These are phyloP conservation scores for Grammothele lineata DNA, from an alignment of 768 basidiomycete species.

Conservation along the genomic window DNA sequence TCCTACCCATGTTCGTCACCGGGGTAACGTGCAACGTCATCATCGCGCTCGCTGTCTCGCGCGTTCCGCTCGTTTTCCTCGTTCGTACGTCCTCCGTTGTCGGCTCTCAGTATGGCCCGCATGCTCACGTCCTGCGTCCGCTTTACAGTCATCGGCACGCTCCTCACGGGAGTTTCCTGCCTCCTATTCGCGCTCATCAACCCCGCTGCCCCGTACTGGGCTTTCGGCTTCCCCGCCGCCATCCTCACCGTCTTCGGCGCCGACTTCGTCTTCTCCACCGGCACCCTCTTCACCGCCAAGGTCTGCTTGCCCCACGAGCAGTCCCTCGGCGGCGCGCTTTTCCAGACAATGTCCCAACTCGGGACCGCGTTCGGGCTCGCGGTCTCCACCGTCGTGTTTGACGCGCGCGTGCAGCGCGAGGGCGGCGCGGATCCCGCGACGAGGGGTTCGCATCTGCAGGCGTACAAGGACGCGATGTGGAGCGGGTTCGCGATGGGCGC, in stretches of 20 bases:
- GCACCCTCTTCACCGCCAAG: slow-evolving; percentile 72
- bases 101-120: background rate
- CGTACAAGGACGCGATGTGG: slow-evolving; percentile 67
- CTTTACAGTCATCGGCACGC: slow-evolving; percentile 46
- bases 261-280: slow-evolving; percentile 72
- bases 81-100: slow-evolving; percentile 39
- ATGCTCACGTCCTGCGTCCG: background rate
- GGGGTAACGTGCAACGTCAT: slow-evolving; percentile 63
- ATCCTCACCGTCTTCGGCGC: slow-evolving; percentile 66
- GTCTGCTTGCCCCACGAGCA: slow-evolving; percentile 66
- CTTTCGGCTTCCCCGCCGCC: slow-evolving; percentile 68
- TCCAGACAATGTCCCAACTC: slow-evolving; percentile 75
- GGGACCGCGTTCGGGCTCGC: slow-evolving; percentile 70
- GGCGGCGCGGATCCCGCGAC: slow-evolving; percentile 28
- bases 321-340: slow-evolving; percentile 68
- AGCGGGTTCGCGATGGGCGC: slow-evolving; percentile 52
- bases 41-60: slow-evolving; percentile 55
- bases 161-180: slow-evolving; percentile 52
- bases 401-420: slow-evolving; percentile 33
- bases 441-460: slow-evolving; percentile 36
- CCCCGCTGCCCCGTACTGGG: slow-evolving; percentile 62
- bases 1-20: slow-evolving; percentile 68
- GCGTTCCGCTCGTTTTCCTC: slow-evolving; percentile 51
- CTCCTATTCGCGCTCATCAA: slow-evolving; percentile 68
- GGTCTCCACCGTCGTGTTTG: slow-evolving; percentile 67